phyloP scores from a whole-genome alignment of 257 asterid genomes.

The Rehmannia glutinosa region DNA sequence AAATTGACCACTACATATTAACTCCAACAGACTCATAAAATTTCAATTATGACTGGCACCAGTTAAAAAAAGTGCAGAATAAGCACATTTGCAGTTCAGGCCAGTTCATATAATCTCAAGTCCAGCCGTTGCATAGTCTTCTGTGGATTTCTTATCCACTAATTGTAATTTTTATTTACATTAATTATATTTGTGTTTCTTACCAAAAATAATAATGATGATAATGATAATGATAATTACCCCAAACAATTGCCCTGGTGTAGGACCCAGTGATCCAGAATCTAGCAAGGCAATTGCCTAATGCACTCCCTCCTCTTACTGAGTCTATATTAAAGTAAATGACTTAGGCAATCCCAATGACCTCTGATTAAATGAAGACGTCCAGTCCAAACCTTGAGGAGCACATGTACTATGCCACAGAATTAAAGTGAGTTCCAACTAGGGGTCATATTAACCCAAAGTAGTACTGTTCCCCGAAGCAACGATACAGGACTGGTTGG shows the following conservation, averaged over 20 bases:
- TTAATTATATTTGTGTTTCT: too few species aligned
- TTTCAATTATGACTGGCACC: background rate
- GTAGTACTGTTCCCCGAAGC: background rate
- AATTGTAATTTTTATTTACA: too few species aligned
- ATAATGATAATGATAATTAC: too few species aligned
- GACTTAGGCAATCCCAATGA: background rate
- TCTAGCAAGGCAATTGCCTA: conserved; percentile 5
- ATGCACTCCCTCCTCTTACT: background rate
- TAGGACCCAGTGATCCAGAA: background rate
- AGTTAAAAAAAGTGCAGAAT: too few species aligned
- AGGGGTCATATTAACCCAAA: too few species aligned
- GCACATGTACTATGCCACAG: background rate
- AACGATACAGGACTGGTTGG: background rate
- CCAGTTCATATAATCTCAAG: background rate
- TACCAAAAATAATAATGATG: too few species aligned
- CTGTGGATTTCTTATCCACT: too few species aligned
- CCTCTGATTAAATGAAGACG: background rate
- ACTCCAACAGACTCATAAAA: background rate
- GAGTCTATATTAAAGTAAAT: background rate
- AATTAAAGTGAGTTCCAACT: background rate
- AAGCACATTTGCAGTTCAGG: background rate
- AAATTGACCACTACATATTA: too few species aligned
- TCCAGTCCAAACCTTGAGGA: background rate
- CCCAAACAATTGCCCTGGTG: background rate
- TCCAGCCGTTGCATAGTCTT: too few species aligned